A percentile compares a stretch with the other conserved stretches of the same genome.
Evolutionary conservation across 768 basidiomycete genomes (phyloP).

Genomic region (Chalciporus sphaerocephalus): DNA sequence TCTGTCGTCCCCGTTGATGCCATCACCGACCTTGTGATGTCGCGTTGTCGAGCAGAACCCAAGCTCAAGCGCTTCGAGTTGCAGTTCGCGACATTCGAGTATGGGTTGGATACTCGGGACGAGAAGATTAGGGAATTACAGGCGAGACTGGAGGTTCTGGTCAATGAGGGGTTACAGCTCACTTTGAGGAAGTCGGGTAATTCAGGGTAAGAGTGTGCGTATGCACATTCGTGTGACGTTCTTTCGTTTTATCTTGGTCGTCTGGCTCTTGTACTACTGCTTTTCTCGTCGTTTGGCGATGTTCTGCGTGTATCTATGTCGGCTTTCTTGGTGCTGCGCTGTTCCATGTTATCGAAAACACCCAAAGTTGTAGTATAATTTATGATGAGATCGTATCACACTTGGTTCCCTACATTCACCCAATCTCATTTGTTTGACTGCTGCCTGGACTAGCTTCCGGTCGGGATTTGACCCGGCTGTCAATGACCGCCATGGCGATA

Average conservation of each 20-base stretch:
- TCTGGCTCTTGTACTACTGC: background rate
- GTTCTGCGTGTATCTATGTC: background rate
- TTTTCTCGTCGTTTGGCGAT: background rate
- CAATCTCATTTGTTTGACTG: no score
- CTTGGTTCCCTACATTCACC: background rate
- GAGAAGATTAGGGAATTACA: constrained; percentile 21
- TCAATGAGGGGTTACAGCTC: constrained; percentile 24
- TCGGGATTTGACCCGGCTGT: no score
- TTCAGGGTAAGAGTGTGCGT: constrained; percentile 6
- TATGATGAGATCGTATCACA: background rate
- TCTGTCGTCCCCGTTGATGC: constrained; percentile 20
- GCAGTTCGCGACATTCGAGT: constrained; percentile 28
- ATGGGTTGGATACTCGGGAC: constrained; percentile 28
- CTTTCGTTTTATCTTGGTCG: background rate
- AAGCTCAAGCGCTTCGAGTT: constrained; percentile 18
- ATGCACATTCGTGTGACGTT: background rate
- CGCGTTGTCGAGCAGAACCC: constrained; percentile 14
- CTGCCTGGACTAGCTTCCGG: no score
- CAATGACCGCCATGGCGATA: background rate
- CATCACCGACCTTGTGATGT: constrained; percentile 23
- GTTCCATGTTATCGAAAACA: background rate
- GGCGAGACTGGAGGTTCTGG: constrained; percentile 9
- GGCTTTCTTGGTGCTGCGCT: background rate
- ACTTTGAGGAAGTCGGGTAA: constrained; percentile 20
- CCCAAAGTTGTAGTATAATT: background rate